Conservation (phyloP, 2,329 filamentous ascomycete species). For the Alternaria incomplexa region DNA sequence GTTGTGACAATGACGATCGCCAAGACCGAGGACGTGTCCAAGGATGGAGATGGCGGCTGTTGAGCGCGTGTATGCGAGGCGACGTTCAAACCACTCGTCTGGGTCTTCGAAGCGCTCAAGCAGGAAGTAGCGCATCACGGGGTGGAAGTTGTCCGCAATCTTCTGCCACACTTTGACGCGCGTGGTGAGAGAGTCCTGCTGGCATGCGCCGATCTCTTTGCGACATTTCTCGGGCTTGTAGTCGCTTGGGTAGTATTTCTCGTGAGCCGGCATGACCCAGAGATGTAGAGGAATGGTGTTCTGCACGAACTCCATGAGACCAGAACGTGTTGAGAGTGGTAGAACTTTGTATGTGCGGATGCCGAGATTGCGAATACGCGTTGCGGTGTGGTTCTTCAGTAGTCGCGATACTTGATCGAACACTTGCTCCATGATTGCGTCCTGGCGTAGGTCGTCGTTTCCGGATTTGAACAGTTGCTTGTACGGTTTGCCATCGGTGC, state of each 20-base stretch:
- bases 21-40: slow-evolving; percentile 88
- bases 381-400: slow-evolving; percentile 82
- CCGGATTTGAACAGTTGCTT: slow-evolving; percentile 95
- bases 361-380: slow-evolving; percentile 84
- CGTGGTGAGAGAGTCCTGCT: slow-evolving; percentile 71
- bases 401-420: slow-evolving; percentile 95
- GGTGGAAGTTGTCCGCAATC: slow-evolving; percentile 82
- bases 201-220: slow-evolving; percentile 77
- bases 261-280: slow-evolving; percentile 89
- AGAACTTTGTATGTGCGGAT: slow-evolving; percentile 98
- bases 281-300: slow-evolving; percentile 92
- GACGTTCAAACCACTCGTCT: slow-evolving; percentile 91
- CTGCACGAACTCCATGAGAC: slow-evolving; percentile 95
- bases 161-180: slow-evolving; percentile 78
- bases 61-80: slow-evolving; percentile 89
- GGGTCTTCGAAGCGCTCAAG: slow-evolving; percentile 93
- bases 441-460: slow-evolving; percentile 93
- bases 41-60: slow-evolving; percentile 96
- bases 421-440: slow-evolving; percentile 99
- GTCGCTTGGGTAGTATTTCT: slow-evolving; percentile 83
- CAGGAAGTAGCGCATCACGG: slow-evolving; percentile 96
- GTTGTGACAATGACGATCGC: slow-evolving; percentile 95
- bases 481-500: slow-evolving; percentile 77
- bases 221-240: slow-evolving; percentile 77
- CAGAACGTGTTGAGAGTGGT: slow-evolving; percentile 81